These are phyloP conservation scores for Sclerotinia spermophila DNA, from an alignment of 2,329 filamentous ascomycete species.

Conservation along the genomic window DNA sequence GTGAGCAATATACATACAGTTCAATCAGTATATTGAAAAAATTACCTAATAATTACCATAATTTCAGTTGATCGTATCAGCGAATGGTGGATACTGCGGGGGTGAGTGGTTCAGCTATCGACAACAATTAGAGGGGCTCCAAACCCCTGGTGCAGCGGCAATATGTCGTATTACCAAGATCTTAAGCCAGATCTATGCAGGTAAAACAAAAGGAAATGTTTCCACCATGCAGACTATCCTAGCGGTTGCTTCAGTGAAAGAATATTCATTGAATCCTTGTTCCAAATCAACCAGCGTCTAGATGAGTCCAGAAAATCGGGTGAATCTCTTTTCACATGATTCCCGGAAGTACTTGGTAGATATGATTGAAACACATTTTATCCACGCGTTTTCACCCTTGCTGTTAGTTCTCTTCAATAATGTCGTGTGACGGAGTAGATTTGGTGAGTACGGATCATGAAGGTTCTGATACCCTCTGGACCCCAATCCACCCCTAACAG, in stretches of 20 bases:
- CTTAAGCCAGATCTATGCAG: slow-evolving; percentile 6
- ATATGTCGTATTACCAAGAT: slow-evolving; percentile 8
- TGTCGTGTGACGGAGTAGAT: neutral
- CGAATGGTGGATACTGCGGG: neutral
- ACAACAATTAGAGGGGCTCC: neutral
- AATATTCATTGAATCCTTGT: neutral
- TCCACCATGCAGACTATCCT: neutral
- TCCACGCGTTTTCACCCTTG: neutral
- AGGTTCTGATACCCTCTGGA: neutral
- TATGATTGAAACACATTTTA: neutral
- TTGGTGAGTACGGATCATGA: neutral
- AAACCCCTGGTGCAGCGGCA: slow-evolving; percentile 5
- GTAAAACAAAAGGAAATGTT: neutral
- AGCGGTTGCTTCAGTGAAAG: neutral
- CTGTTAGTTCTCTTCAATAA: neutral
- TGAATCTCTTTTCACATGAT: neutral
- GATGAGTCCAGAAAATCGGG: slow-evolving; percentile 8
- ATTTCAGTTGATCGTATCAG: neutral
- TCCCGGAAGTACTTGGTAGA: neutral
- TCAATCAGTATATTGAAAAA: neutral
- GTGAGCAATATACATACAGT: neutral
- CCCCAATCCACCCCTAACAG: neutral
- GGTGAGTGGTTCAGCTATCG: neutral
- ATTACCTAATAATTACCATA: neutral
- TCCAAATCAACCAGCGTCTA: slow-evolving; percentile 2